These are phyloP conservation scores for Xylaria telfairii DNA, from an alignment of 495 filamentous ascomycete genomes.

Conservation along the genomic window DNA sequence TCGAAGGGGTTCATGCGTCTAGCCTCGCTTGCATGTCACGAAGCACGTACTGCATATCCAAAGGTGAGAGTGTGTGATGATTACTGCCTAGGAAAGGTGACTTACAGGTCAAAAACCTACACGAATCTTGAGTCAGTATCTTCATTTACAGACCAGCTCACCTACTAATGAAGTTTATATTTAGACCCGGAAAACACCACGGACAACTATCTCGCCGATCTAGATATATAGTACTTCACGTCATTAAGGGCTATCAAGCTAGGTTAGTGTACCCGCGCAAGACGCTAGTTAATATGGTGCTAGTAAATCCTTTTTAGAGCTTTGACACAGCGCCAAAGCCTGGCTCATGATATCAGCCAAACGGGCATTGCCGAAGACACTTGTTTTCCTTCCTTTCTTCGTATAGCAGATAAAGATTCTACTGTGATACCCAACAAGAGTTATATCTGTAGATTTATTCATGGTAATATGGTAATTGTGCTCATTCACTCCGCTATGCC, in stretches of 20 bases:
- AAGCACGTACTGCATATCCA: background rate
- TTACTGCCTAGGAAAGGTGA: background rate
- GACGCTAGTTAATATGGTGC: too few relatives aligned
- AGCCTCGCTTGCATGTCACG: background rate
- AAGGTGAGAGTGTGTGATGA: background rate
- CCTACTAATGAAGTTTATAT: background rate
- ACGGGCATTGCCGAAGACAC: too few relatives aligned
- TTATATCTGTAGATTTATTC: too few relatives aligned
- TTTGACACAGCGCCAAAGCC: too few relatives aligned
- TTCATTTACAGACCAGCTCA: background rate
- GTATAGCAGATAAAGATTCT: too few relatives aligned
- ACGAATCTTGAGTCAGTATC: background rate
- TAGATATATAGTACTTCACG: background rate
- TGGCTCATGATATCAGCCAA: too few relatives aligned
- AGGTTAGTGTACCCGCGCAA: background rate
- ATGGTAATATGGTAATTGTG: too few relatives aligned
- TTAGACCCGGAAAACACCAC: background rate
- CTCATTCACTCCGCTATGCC: too few relatives aligned
- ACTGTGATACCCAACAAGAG: too few relatives aligned
- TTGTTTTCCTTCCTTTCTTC: too few relatives aligned
- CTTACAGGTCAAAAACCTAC: background rate
- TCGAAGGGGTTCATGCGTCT: background rate
- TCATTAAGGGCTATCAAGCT: background rate
- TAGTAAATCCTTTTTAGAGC: too few relatives aligned
- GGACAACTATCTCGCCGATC: background rate